phyloP scores from a whole-genome alignment of 1,284 basidiomycete genomes.

The Heterobasidion occidentale region DNA sequence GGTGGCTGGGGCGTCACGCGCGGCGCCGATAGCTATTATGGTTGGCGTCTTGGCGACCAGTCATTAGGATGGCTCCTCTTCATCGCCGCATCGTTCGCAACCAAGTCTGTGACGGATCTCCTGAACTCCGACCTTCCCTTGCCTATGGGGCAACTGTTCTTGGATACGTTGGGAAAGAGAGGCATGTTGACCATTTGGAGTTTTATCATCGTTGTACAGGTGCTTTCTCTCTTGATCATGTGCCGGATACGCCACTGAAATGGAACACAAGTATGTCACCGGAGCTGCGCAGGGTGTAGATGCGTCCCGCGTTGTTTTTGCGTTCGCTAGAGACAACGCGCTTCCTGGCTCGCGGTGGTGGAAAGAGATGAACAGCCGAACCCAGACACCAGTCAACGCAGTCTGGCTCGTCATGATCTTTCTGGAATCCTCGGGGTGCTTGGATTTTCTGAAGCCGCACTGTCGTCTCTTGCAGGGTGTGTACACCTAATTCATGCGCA shows the following conservation, averaged over 20 bases:
- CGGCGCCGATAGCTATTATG: constrained; percentile 74
- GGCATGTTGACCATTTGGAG: constrained; percentile 70
- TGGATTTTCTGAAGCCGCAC: constrained; percentile 55
- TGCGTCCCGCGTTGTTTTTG: constrained; percentile 68
- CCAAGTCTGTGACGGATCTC: constrained; percentile 45
- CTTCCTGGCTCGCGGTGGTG: constrained; percentile 63
- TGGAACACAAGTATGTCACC: constrained; percentile 46
- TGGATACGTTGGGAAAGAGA: constrained; percentile 54
- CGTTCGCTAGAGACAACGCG: constrained; percentile 67
- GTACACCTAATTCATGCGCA: constrained; percentile 9
- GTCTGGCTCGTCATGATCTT: constrained; percentile 65
- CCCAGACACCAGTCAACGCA: constrained; percentile 64
- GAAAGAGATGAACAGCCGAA: constrained; percentile 50
- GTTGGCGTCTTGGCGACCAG: constrained; percentile 54
- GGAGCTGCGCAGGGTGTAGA: constrained; percentile 71
- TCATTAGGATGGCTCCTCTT: constrained; percentile 55
- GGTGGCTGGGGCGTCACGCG: constrained; percentile 53
- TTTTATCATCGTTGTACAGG: constrained; percentile 64
- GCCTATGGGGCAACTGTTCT: constrained; percentile 66
- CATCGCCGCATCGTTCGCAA: constrained; percentile 60
- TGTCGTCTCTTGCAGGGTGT: constrained; percentile 61
- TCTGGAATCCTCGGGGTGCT: constrained; percentile 55
- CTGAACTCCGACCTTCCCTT: constrained; percentile 45
- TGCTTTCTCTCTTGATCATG: constrained; percentile 10
- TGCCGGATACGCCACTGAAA: not conserved